phyloP scores from a whole-genome alignment of 1,284 basidiomycete species.

The Cutaneotrichosporon sp. region DNA sequence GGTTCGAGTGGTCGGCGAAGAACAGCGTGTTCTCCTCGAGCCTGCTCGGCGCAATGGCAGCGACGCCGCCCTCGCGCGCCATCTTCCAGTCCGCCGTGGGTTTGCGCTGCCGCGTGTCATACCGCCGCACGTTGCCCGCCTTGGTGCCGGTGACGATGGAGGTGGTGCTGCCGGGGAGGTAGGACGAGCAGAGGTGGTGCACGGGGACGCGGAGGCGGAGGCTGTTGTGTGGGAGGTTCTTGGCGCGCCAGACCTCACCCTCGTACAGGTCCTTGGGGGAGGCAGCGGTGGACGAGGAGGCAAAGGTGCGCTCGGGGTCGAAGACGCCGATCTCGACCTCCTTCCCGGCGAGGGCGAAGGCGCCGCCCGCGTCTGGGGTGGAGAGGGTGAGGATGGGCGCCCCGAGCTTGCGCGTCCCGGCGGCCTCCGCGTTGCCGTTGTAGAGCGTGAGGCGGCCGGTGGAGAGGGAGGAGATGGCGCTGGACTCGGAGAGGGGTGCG shows the following conservation, averaged over 20 bases:
- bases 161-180: conserved; percentile 51
- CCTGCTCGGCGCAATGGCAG: background rate
- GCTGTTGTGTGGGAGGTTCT: conserved; percentile 65
- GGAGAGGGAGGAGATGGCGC: conserved; percentile 44
- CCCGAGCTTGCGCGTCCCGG: conserved; percentile 16
- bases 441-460: conserved; percentile 42
- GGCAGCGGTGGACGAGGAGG: background rate
- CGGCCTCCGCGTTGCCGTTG: conserved; percentile 9
- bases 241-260: conserved; percentile 58
- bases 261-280: conserved; percentile 61
- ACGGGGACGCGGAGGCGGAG: conserved; percentile 78
- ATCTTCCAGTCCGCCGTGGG: conserved; percentile 57
- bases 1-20: conserved; percentile 69
- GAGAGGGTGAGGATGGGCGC: conserved; percentile 51
- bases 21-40: conserved; percentile 62
- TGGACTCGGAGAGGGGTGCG: conserved; percentile 24
- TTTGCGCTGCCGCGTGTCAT: conserved; percentile 74
- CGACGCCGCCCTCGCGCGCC: conserved; percentile 62
- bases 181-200: conserved; percentile 67
- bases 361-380: conserved; percentile 57
- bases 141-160: conserved; percentile 71
- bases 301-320: conserved; percentile 71
- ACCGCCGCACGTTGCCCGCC: conserved; percentile 72
- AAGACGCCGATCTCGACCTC: conserved; percentile 85
- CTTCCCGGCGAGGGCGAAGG: conserved; percentile 80